These are phyloP conservation scores for Neolentinus lepideus DNA, from an alignment of 1,284 basidiomycete species.

Conservation along the genomic window DNA sequence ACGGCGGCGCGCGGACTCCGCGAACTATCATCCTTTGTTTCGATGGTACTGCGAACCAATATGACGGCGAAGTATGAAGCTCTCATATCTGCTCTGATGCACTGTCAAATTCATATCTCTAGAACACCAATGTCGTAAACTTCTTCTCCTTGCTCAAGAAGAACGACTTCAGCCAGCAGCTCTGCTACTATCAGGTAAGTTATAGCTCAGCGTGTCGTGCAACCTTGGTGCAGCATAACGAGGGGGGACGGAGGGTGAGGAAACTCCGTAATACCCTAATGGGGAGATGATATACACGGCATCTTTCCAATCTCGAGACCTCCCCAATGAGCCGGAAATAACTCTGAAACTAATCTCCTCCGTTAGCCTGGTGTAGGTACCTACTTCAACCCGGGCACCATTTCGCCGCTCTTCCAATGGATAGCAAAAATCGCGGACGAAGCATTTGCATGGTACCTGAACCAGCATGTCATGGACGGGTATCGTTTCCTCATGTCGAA, in stretches of 20 bases:
- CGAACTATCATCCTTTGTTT: constrained; percentile 44
- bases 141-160: constrained; percentile 35
- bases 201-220: background rate
- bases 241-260: too few species aligned
- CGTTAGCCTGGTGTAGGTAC: constrained; percentile 55
- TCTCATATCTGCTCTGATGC: background rate
- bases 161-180: constrained; percentile 30
- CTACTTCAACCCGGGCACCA: constrained; percentile 42
- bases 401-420: constrained; percentile 42
- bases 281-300: too few species aligned
- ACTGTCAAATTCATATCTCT: background rate
- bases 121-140: constrained; percentile 34
- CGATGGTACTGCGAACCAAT: constrained; percentile 44
- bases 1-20: constrained; percentile 2
- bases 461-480: constrained; percentile 56
- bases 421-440: constrained; percentile 45
- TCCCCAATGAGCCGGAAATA: too few species aligned
- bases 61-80: constrained; percentile 31
- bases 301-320: background rate
- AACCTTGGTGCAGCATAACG: too few species aligned
- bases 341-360: background rate
- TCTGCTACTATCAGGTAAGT: constrained; percentile 39
- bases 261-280: too few species aligned
- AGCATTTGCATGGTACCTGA: constrained; percentile 60
- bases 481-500: constrained; percentile 67